Conservation (phyloP, 2,329 filamentous ascomycete species). For the Venturia carpophila region DNA sequence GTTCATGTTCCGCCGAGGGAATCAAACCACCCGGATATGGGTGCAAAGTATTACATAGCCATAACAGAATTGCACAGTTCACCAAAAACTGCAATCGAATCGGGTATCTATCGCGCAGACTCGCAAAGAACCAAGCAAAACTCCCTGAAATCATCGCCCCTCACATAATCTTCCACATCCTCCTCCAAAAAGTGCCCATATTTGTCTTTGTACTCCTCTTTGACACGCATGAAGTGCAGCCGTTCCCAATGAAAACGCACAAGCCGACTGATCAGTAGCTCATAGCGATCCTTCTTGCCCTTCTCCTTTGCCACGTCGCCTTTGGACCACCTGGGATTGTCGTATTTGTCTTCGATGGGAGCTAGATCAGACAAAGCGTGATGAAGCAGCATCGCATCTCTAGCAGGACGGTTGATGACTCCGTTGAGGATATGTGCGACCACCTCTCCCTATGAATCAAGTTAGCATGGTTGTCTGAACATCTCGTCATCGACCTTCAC, state of each 20-base stretch:
- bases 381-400: constrained; percentile 82
- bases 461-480: constrained; percentile 3
- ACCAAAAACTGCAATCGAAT: not conserved
- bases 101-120: constrained; percentile 11
- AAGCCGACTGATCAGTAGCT: constrained; percentile 78
- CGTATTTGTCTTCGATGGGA: constrained; percentile 23
- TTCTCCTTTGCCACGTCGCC: constrained; percentile 21
- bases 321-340: constrained; percentile 20
- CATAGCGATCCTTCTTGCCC: constrained; percentile 56
- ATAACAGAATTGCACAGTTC: no score
- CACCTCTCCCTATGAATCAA: constrained; percentile 65
- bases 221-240: constrained; percentile 69
- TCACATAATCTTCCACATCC: constrained; percentile 63
- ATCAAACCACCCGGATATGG: no score
- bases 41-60: no score
- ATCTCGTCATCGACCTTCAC: constrained; percentile 33
- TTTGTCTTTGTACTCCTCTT: constrained; percentile 68
- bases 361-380: constrained; percentile 65
- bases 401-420: constrained; percentile 88
- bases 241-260: constrained; percentile 92
- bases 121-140: constrained; percentile 62
- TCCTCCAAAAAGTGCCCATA: constrained; percentile 69
- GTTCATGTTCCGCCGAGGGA: not conserved
- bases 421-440: constrained; percentile 94
- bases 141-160: constrained; percentile 65